Evolutionary conservation across 2,329 filamentous ascomycete species (phyloP), one percentile per base, ranked within the genome.

Genomic region (Ceratocystis cubensis): DNA sequence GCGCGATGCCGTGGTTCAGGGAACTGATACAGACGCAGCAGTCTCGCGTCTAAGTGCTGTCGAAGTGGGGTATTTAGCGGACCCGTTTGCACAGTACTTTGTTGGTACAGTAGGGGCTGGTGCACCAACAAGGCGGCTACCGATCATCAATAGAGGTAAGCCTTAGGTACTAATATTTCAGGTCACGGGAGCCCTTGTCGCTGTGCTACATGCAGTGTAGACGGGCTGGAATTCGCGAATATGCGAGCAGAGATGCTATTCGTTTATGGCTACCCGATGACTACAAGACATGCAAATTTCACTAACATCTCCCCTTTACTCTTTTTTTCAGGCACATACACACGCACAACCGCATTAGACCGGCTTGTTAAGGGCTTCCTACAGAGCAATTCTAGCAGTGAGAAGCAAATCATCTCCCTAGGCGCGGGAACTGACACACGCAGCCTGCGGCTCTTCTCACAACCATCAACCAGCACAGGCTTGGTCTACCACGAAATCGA

Each of bases 341-440:
- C 92, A 25, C 86, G 94, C 69, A 96, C 92, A 7, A 84, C 82
- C 4, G 89, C 89, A 28, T 86, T 99, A 69, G 91, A 99, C 75
- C 78, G 76, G 13, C 83, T 99, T 0, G 84, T 97, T 50, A 75
- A 83, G 64, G 79, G 78, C 6, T 97, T 97, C 72, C 78, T 97
- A 13, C 74, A 77, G 2, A 69, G 71, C 1, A 74, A 77, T 3
- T 71, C 72, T 5, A 30, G 28, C 56, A 69, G 71, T 2, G 70
- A 70, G 1, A 84, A 84, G 69, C 94, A 99, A 74, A 91, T 99
- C 68, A 82, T 99, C 69, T 96, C 92, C 0, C 82, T 99, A 0
- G 94, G 94, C 37, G 93, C 94, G 17, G 94, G 94, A 28, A 96
- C 92, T 10, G 94, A 99, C 74, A 97, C 94, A 5, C 84, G 94